phyloP scores from a whole-genome alignment of 1,284 basidiomycete genomes.

The Apiotrichum gracile region DNA sequence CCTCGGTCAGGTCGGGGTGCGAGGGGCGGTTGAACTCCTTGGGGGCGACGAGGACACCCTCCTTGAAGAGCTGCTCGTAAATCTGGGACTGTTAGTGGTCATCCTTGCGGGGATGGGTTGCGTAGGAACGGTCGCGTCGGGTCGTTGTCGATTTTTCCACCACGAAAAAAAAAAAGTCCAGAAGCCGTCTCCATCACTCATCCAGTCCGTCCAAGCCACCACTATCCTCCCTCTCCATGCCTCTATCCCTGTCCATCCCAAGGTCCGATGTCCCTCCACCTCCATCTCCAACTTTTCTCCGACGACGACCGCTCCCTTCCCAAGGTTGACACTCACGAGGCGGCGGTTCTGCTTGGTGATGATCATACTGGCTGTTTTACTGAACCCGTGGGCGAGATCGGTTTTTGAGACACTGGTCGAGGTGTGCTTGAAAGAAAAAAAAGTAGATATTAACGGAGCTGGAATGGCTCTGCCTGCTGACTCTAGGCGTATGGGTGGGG shows the following conservation, averaged over 20 bases:
- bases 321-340: slow-evolving; percentile 36
- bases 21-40: slow-evolving; percentile 98
- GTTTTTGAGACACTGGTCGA: slow-evolving; percentile 15
- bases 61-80: slow-evolving; percentile 98
- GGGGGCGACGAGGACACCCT: slow-evolving; percentile 98
- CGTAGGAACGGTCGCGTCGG: too few species aligned
- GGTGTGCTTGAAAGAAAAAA: slow-evolving; percentile 17
- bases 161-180: too few species aligned
- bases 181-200: background rate
- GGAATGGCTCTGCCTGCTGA: slow-evolving; percentile 17
- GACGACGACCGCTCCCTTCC: background rate
- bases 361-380: slow-evolving; percentile 30
- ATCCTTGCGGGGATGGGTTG: too few species aligned
- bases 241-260: background rate
- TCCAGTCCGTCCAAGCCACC: background rate
- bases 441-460: slow-evolving; percentile 10
- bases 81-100: slow-evolving; percentile 49
- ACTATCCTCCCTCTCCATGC: background rate
- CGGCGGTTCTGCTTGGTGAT: slow-evolving; percentile 46
- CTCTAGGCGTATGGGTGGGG: slow-evolving; percentile 16
- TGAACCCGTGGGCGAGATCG: slow-evolving; percentile 6
- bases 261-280: too few species aligned
- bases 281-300: background rate
- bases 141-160: too few species aligned
- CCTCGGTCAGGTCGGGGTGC: slow-evolving; percentile 87